A percentile compares a stretch with the other conserved stretches of the same genome.
Evolutionary conservation across 2,329 filamentous ascomycete genomes (phyloP).

Genomic region (Alternaria panax): DNA sequence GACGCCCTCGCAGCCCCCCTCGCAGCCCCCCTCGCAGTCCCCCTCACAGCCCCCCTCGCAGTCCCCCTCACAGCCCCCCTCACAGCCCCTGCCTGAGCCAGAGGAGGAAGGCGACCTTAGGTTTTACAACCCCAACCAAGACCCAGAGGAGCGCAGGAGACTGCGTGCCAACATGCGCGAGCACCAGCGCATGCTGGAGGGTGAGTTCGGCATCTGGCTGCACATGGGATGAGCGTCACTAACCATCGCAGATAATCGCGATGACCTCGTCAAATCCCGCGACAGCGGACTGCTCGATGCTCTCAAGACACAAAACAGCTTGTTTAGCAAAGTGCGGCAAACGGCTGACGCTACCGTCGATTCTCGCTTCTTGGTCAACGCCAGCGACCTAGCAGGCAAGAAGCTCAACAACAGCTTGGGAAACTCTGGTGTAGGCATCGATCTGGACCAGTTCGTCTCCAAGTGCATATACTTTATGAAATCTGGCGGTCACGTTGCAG

Average conservation of each 20-base stretch:
- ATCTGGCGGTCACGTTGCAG: slow-evolving; percentile 59
- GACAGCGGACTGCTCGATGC: slow-evolving; percentile 72
- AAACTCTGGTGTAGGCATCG: slow-evolving; percentile 75
- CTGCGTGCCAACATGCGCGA: slow-evolving; percentile 75
- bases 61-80: slow-evolving; percentile 1
- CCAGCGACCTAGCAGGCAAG: slow-evolving; percentile 80
- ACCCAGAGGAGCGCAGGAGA: slow-evolving; percentile 73
- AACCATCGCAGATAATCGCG: slow-evolving; percentile 68
- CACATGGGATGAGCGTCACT: neutral
- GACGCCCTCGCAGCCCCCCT: slow-evolving; percentile 8
- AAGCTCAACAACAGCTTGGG: slow-evolving; percentile 79
- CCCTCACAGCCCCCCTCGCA: slow-evolving; percentile 3
- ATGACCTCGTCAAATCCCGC: slow-evolving; percentile 70
- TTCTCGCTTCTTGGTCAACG: slow-evolving; percentile 81
- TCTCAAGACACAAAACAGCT: slow-evolving; percentile 69
- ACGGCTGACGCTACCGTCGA: slow-evolving; percentile 91
- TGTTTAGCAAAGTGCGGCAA: slow-evolving; percentile 77
- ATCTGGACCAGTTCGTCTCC: slow-evolving; percentile 89
- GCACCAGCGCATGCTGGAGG: slow-evolving; percentile 67
- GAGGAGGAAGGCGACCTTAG: slow-evolving; percentile 21
- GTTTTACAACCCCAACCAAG: slow-evolving; percentile 83
- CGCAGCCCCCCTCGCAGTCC: slow-evolving; percentile 1
- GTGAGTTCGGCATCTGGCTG: slow-evolving; percentile 31
- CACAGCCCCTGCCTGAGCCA: slow-evolving; percentile 5
- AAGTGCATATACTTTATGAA: slow-evolving; percentile 92